phyloP scores from a whole-genome alignment of 768 basidiomycete genomes.

The Trametes gibbosa region DNA sequence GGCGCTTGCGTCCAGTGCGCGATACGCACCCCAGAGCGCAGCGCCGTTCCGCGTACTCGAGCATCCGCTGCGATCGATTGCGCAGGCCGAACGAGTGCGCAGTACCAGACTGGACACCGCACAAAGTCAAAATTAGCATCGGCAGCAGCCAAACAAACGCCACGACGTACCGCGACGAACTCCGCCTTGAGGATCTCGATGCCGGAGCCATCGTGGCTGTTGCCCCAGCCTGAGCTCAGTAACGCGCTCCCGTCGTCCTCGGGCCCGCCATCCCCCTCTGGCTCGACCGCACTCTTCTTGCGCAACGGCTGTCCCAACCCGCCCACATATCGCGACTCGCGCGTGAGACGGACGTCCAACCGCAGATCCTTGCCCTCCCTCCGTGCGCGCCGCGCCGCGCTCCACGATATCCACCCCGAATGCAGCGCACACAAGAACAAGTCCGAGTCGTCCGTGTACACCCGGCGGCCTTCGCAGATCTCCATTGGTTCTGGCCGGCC shows the following conservation, averaged over 20 bases:
- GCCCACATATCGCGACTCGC: slow-evolving; percentile 45
- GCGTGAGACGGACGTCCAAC: slow-evolving; percentile 41
- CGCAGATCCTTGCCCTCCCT: slow-evolving; percentile 38
- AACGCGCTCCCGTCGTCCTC: slow-evolving; percentile 29
- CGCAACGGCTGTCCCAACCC: slow-evolving; percentile 36
- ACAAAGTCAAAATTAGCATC: not conserved
- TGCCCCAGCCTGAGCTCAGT: slow-evolving; percentile 65
- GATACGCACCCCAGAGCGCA: slow-evolving; percentile 35
- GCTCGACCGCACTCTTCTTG: slow-evolving; percentile 8
- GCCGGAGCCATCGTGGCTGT: slow-evolving; percentile 73
- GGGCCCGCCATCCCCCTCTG: not conserved
- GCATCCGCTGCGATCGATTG: slow-evolving; percentile 63
- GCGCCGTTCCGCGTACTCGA: slow-evolving; percentile 65
- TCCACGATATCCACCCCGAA: slow-evolving; percentile 51
- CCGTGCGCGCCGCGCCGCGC: slow-evolving; percentile 37
- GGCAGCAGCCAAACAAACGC: not conserved
- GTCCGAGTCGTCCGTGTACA: slow-evolving; percentile 80
- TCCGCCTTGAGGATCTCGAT: slow-evolving; percentile 66
- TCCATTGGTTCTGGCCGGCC: slow-evolving; percentile 24
- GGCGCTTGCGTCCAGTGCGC: slow-evolving; percentile 5
- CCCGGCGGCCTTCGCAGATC: slow-evolving; percentile 40
- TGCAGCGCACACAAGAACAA: slow-evolving; percentile 68
- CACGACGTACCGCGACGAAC: slow-evolving; percentile 56
- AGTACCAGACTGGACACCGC: slow-evolving; percentile 45
- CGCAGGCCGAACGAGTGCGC: slow-evolving; percentile 54